Conservation (phyloP, 1,284 basidiomycete genomes). For the Thecaphora frezii region DNA sequence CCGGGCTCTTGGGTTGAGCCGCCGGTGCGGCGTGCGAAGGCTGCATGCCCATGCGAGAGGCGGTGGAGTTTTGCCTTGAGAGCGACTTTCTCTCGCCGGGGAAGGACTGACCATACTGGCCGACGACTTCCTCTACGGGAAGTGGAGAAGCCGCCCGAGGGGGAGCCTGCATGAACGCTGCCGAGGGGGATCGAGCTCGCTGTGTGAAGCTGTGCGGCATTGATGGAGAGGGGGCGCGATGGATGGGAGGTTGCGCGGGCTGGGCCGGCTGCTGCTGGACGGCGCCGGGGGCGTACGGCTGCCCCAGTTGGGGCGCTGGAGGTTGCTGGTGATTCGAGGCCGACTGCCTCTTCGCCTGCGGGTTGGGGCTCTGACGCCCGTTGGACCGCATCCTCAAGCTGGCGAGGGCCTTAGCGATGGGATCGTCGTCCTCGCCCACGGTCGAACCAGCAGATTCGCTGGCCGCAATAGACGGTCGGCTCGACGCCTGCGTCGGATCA, state of each 20-base stretch:
- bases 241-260: conserved; percentile 27
- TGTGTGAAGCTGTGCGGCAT: conserved; percentile 27
- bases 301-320: neutral
- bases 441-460: neutral
- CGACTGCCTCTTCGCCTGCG: conserved; percentile 7
- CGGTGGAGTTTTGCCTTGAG: conserved; percentile 47
- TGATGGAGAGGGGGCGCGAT: conserved; percentile 31
- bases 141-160: conserved; percentile 63
- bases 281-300: neutral
- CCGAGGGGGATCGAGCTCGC: conserved; percentile 72
- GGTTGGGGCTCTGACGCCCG: conserved; percentile 18
- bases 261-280: conserved; percentile 19
- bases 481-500: neutral
- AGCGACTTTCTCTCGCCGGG: conserved; percentile 72
- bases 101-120: conserved; percentile 78
- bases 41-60: conserved; percentile 25
- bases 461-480: neutral
- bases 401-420: conserved; percentile 72
- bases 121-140: conserved; percentile 72
- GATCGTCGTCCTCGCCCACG: conserved; percentile 64
- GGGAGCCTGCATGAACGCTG: conserved; percentile 75
- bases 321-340: neutral
- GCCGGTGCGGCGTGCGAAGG: conserved; percentile 2
- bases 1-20: conserved; percentile 17
- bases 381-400: conserved; percentile 61